phyloP scores from a whole-genome alignment of 129 eudicot genomes.

The Artemisia tridentata region DNA sequence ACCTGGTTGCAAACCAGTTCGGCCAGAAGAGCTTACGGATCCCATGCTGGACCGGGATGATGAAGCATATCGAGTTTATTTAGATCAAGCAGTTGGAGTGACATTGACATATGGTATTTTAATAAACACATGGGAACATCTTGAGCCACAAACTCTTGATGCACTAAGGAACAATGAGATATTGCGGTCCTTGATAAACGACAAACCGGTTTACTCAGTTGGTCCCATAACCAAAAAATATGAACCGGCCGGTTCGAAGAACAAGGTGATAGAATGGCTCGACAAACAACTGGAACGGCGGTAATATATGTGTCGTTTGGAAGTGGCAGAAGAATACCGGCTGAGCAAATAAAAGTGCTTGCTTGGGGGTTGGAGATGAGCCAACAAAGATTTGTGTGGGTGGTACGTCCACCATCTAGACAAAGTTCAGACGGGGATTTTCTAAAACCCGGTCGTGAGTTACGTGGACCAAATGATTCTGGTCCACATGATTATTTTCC shows the following conservation, averaged over 20 bases:
- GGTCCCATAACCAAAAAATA: constrained; percentile 49
- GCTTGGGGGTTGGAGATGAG: constrained; percentile 52
- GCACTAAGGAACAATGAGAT: constrained; percentile 37
- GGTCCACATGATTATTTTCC: constrained; percentile 37
- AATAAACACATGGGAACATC: constrained; percentile 65
- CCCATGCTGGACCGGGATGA: constrained; percentile 55
- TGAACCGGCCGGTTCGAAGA: constrained; percentile 27
- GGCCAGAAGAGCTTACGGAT: constrained; percentile 53
- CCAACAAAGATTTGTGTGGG: constrained; percentile 53
- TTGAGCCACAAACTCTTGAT: constrained; percentile 41
- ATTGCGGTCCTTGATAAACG: constrained; percentile 27
- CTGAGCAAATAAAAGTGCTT: constrained; percentile 37
- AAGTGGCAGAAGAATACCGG: constrained; percentile 46
- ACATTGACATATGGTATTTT: constrained; percentile 50
- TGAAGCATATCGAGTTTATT: constrained; percentile 38
- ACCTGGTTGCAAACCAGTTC: constrained; percentile 65
- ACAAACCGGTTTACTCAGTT: constrained; percentile 55
- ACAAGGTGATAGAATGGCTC: constrained; percentile 48
- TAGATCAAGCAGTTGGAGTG: constrained; percentile 26
- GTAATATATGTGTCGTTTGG: constrained; percentile 54
- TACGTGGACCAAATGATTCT: background rate
- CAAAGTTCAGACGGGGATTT: constrained; percentile 1
- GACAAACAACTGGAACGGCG: constrained; percentile 51
- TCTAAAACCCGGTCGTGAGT: constrained; percentile 1
- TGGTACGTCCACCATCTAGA: constrained; percentile 32